A percentile compares a stretch with the other conserved stretches of the same genome.
phyloP scores from a whole-genome alignment of 2,329 filamentous ascomycete genomes.

The Paecilomyces formosus region DNA sequence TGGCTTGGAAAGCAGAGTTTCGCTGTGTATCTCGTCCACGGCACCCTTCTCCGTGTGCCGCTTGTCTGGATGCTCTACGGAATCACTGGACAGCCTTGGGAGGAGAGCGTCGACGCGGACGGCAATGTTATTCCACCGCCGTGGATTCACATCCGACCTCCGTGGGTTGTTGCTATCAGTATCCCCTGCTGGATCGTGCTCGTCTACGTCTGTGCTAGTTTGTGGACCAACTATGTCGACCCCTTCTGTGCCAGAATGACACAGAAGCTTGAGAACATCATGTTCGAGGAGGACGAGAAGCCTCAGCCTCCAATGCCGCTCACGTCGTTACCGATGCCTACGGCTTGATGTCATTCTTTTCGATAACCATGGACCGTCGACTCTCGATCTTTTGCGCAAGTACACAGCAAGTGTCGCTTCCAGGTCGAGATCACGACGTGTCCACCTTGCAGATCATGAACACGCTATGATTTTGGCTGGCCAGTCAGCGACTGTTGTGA shows the following conservation, averaged over 20 bases:
- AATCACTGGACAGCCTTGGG: slow-evolving; percentile 39
- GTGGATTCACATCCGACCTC: slow-evolving; percentile 36
- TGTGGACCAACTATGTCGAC: slow-evolving; percentile 48
- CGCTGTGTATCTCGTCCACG: slow-evolving; percentile 49
- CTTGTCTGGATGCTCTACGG: slow-evolving; percentile 48
- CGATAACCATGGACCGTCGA: neutral
- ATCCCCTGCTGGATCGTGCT: slow-evolving; percentile 41
- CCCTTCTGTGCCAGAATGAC: slow-evolving; percentile 43
- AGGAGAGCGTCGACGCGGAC: slow-evolving; percentile 33
- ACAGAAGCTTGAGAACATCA: slow-evolving; percentile 40
- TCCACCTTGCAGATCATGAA: neutral
- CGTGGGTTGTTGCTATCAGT: slow-evolving; percentile 34
- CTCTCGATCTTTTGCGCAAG: neutral
- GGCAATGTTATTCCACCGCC: slow-evolving; percentile 30
- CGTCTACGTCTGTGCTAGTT: slow-evolving; percentile 41
- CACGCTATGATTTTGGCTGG: neutral
- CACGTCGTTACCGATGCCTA: slow-evolving; percentile 18
- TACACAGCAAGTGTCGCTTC: neutral
- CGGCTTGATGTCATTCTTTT: neutral
- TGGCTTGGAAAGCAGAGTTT: slow-evolving; percentile 51
- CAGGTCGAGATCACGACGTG: neutral
- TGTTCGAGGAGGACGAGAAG: slow-evolving; percentile 41
- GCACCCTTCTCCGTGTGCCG: slow-evolving; percentile 45
- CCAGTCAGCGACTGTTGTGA: neutral
- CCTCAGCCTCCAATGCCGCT: slow-evolving; percentile 12